phyloP scores from a whole-genome alignment of 805 yeast genomes.

The Myxozyma neotropica region DNA sequence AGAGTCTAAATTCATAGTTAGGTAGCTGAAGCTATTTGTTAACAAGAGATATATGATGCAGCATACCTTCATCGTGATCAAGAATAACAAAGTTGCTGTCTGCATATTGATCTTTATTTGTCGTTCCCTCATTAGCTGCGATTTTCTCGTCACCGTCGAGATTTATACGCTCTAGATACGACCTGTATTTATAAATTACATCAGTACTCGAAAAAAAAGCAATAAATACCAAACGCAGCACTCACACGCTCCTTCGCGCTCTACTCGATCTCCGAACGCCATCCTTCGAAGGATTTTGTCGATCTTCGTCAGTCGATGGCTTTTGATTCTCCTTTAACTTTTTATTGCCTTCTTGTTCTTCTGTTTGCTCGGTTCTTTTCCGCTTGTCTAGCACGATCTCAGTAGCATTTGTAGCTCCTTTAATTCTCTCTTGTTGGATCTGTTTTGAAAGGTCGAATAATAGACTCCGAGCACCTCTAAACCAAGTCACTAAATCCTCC shows the following conservation, averaged over 20 bases:
- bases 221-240: not conserved
- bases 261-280: constrained; percentile 8
- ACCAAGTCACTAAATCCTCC: constrained; percentile 71
- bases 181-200: not conserved
- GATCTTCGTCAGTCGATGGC: not conserved
- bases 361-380: not conserved
- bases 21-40: not conserved
- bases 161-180: constrained; percentile 28
- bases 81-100: not conserved
- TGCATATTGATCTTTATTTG: too few relatives aligned
- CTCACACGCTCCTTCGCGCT: constrained; percentile 9
- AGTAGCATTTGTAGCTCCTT: not conserved
- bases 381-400: not conserved
- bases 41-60: too few relatives aligned
- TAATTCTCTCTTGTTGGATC: too few relatives aligned
- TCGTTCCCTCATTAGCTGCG: too few relatives aligned
- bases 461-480: constrained; percentile 37
- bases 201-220: not conserved
- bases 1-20: not conserved
- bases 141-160: too few relatives aligned
- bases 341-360: not conserved
- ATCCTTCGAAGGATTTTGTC: not conserved
- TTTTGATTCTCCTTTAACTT: not conserved
- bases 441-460: constrained; percentile 10
- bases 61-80: not conserved